Evolutionary conservation across 2,329 filamentous ascomycete species (phyloP), one percentile per base, ranked within the genome.

Genomic region (Alternaria burnsii): DNA sequence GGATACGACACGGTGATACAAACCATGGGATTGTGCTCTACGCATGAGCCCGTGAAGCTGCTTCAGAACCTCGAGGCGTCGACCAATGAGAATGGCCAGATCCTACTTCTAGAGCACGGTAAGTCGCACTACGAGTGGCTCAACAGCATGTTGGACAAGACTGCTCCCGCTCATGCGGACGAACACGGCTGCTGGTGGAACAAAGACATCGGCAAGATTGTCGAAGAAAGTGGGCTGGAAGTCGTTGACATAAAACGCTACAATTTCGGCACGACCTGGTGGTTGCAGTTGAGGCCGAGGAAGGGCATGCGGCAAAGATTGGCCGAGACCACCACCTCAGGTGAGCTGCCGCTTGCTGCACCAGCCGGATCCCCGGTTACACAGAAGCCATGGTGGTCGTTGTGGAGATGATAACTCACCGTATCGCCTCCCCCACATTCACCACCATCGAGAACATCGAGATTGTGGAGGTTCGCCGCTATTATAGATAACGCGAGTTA

Each of bases 111-210:
- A 6, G 83, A 85, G 73, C 83, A 85, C 66, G 83, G 83, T n/a
- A 78, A 80, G 57, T 81, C 79, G 65, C 76, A 83, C 62, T 80
- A 80, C 61, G 65, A 77, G 9, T 84, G 83, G 83, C 65, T 84
- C 63, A 84, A 85, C 71, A 71, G 68, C 11, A 67, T 83, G 36
- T 70, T 85, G 52, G 82, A 84, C 65, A 78, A 77, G 54, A 72
- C 79, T 10, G 83, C 83, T 18, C 74, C 80, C 40, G 78, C 77
- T 59, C 83, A 84, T 65, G 83, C 83, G 1, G 79, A 83, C 51
- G 75, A 79, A 46, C 81, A 83, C 62, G 83, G 83, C 18, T 85
- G 83, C 66, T 85, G 82, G 82, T 84, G 80, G 79, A 84, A 85
- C 65, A 82, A 82, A 63, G 83, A 85, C 55, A 83, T 85, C 64